Percentiles rank a stretch among this genome's conserved stretches.
These are phyloP conservation scores for Pyrus hybrid DNA, from an alignment of 331 rosid genomes.

Conservation along the genomic window DNA sequence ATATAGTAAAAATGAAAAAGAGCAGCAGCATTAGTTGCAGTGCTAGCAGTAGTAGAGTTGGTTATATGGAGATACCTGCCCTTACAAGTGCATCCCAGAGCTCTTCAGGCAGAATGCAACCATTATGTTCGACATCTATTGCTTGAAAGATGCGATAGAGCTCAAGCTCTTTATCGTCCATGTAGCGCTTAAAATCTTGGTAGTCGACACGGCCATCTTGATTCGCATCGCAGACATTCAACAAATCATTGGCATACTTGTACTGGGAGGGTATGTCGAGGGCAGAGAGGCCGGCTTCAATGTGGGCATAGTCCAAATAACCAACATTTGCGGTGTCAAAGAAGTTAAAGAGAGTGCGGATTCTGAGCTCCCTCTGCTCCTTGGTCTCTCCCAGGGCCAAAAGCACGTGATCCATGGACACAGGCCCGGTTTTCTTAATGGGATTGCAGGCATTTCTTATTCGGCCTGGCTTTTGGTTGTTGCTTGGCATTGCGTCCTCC, in stretches of 20 bases:
- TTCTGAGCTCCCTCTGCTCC: constrained; percentile 58
- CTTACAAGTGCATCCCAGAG: constrained; percentile 74
- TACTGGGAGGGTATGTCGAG: constrained; percentile 68
- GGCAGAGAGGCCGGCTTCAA: constrained; percentile 62
- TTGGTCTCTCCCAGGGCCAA: constrained; percentile 71
- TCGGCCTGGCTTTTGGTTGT: background rate
- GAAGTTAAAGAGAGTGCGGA: constrained; percentile 48
- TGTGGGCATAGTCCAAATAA: constrained; percentile 43
- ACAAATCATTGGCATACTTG: constrained; percentile 70
- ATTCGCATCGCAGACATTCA: constrained; percentile 63
- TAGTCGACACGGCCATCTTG: constrained; percentile 66
- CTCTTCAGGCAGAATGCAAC: constrained; percentile 78
- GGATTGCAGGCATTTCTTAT: constrained; percentile 32
- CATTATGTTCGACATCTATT: constrained; percentile 74
- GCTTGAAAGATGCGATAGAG: constrained; percentile 79
- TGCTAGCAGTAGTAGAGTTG: background rate
- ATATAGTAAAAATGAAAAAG: background rate
- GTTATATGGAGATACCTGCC: constrained; percentile 40
- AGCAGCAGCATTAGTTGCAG: background rate
- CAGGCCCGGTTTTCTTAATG: constrained; percentile 41
- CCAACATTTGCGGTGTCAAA: constrained; percentile 62
- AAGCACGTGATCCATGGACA: constrained; percentile 74
- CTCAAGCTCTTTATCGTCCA: constrained; percentile 87
- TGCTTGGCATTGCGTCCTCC: background rate
- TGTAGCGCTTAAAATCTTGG: constrained; percentile 58